Percentiles rank a stretch among this genome's conserved stretches.
phyloP scores from a whole-genome alignment of 371 early-diverging fungal genomes.

The Mortierella sp. region DNA sequence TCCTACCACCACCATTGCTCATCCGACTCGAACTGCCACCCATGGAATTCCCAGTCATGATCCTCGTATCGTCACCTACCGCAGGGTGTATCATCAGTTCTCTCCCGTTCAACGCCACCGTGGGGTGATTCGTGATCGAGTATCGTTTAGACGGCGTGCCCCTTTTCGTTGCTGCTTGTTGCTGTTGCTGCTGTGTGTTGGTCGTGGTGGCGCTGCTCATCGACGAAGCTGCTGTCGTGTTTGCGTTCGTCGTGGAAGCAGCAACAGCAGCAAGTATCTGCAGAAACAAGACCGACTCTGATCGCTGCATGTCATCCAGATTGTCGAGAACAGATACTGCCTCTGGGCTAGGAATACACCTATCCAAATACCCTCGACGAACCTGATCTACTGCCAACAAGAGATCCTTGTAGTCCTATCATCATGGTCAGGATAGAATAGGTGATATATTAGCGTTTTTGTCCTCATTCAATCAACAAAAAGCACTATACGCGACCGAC shows the following conservation, averaged over 20 bases:
- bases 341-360: constrained; percentile 50
- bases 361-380: constrained; percentile 33
- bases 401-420: constrained; percentile 32
- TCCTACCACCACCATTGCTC: too few species aligned
- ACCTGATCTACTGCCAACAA: constrained; percentile 39
- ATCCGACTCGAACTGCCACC: not conserved
- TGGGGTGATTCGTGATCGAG: constrained; percentile 2
- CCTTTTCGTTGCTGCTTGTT: not conserved
- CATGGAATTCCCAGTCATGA: not conserved
- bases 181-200: not conserved
- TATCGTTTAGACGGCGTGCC: not conserved
- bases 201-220: not conserved
- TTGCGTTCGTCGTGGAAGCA: not conserved
- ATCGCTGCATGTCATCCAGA: constrained; percentile 48
- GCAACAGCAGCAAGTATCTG: constrained; percentile 9
- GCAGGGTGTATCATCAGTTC: constrained; percentile 7
- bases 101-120: not conserved
- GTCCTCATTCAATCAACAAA: not conserved
- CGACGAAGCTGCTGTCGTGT: not conserved
- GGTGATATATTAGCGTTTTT: not conserved
- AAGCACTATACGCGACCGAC: not conserved
- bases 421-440: not conserved
- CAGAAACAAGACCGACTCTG: constrained; percentile 26
- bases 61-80: not conserved
- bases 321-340: constrained; percentile 35